phyloP scores from a whole-genome alignment of 768 basidiomycete species.

The Boletus insuetus region DNA sequence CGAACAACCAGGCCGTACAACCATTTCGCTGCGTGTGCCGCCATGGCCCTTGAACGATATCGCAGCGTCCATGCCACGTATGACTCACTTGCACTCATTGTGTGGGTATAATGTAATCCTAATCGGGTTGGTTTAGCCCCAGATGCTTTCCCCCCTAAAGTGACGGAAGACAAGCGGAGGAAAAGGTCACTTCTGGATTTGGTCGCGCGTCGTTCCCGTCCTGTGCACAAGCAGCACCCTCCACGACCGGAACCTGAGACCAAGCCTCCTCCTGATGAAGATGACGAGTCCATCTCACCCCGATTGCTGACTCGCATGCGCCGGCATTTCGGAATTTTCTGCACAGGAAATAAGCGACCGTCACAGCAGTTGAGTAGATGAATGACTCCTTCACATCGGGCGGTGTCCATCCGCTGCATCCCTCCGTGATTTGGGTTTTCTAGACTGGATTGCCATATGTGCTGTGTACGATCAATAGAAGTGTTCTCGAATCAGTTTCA shows the following conservation, averaged over 20 bases:
- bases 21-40: conserved; percentile 13
- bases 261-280: not conserved
- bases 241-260: conserved; percentile 8
- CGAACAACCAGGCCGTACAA: conserved; percentile 12
- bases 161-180: conserved; percentile 12
- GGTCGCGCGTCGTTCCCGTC: conserved; percentile 19
- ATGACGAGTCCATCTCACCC: conserved; percentile 6
- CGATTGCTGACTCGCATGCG: conserved; percentile 17
- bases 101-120: not conserved
- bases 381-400: not conserved
- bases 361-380: conserved; percentile 12
- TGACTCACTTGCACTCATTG: conserved; percentile 3
- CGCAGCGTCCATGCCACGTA: conserved; percentile 39
- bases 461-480: conserved; percentile 11
- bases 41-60: conserved; percentile 25
- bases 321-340: conserved; percentile 38
- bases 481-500: not conserved
- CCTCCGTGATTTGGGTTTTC: conserved; percentile 7
- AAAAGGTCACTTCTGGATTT: conserved; percentile 11
- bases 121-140: conserved; percentile 34
- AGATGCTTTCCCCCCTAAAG: conserved; percentile 32
- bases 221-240: conserved; percentile 26
- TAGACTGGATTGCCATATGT: not conserved
- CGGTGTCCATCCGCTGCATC: conserved; percentile 6
- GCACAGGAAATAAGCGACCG: conserved; percentile 30